These are phyloP conservation scores for Mallotus repandus DNA, from an alignment of 441 rosid genomes.

Conservation along the genomic window DNA sequence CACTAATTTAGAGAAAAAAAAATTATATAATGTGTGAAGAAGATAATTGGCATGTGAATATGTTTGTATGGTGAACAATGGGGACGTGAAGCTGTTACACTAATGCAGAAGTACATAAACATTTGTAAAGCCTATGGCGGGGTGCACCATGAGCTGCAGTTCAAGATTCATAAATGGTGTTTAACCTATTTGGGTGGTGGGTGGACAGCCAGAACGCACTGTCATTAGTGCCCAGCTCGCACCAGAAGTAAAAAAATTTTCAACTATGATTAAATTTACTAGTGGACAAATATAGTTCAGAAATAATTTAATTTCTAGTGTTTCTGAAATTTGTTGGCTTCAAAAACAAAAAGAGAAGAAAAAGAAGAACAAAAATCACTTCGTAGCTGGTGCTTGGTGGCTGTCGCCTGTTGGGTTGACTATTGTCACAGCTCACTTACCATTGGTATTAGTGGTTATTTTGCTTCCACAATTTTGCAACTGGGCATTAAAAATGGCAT, in stretches of 20 bases:
- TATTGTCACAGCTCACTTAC: too few relatives aligned
- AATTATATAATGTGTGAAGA: too few relatives aligned
- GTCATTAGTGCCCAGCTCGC: not conserved
- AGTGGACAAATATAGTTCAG: not conserved
- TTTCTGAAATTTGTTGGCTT: too few relatives aligned
- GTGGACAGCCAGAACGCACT: not conserved
- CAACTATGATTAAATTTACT: not conserved
- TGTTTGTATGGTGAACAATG: not conserved
- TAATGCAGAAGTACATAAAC: not conserved
- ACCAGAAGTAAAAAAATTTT: not conserved
- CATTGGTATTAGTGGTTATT: too few relatives aligned
- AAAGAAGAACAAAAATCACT: too few relatives aligned
- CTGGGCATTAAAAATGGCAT: too few relatives aligned
- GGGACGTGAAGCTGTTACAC: not conserved
- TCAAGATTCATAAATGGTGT: not conserved
- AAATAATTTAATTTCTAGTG: too few relatives aligned
- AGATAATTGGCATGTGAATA: not conserved
- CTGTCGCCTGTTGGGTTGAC: too few relatives aligned
- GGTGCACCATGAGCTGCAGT: not conserved
- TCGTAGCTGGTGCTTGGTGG: too few relatives aligned
- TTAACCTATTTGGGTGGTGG: not conserved
- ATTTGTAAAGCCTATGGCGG: not conserved
- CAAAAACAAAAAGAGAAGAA: not conserved
- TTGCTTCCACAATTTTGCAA: too few relatives aligned
- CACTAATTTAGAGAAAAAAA: too few relatives aligned